Evolutionary conservation across 164 flowering plant species (phyloP).

Genomic region (Nymphaea thermarum): DNA sequence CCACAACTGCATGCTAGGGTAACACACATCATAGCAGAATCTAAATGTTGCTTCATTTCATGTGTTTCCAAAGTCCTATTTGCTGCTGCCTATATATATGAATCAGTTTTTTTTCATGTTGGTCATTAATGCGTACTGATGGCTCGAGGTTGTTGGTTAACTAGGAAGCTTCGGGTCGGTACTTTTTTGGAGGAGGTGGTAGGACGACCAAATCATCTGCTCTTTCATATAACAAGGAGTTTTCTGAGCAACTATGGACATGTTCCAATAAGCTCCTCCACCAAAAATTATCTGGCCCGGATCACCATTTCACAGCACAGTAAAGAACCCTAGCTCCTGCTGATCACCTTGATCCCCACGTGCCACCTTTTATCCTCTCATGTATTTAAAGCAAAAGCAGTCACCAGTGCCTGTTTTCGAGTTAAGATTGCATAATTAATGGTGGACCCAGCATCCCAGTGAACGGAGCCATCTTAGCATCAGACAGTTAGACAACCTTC

Average conservation of each 20-base stretch:
- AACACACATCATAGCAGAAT: background rate
- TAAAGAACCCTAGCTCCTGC: no score
- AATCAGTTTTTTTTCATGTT: background rate
- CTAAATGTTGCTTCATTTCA: background rate
- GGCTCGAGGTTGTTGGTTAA: background rate
- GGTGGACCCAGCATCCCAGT: no score
- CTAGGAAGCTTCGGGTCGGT: conserved; percentile 69
- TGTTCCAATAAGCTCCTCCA: conserved; percentile 36
- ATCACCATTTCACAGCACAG: no score
- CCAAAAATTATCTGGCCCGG: conserved; percentile 3
- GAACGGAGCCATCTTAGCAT: no score
- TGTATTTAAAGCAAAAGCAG: no score
- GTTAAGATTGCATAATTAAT: no score
- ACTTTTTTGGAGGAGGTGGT: conserved; percentile 82
- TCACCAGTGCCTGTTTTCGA: no score
- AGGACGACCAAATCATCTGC: conserved; percentile 49
- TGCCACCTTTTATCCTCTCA: no score
- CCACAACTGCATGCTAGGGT: background rate
- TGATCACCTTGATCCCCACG: no score
- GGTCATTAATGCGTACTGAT: background rate
- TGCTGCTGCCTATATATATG: background rate
- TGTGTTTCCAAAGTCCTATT: background rate
- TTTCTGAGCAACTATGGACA: conserved; percentile 52
- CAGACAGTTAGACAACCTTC: no score
- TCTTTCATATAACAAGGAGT: conserved; percentile 42